Evolutionary conservation across 2,329 filamentous ascomycete genomes (phyloP).

Genomic region (Bertia moriformis): DNA sequence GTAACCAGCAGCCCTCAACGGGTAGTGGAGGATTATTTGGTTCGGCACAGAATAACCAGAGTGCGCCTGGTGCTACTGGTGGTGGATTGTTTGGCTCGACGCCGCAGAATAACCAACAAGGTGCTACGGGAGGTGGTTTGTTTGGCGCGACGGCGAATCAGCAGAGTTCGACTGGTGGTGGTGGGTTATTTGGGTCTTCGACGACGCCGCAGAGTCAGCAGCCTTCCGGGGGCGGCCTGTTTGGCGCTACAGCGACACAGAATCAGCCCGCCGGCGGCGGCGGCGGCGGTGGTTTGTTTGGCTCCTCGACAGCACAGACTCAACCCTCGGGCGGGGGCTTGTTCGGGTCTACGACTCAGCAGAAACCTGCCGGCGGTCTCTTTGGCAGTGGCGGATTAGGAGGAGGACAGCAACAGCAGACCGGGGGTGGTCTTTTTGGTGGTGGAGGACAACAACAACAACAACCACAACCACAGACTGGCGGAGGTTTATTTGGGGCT

Average conservation of each 20-base stretch:
- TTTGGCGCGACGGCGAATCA: neutral
- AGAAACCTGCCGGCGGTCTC: neutral
- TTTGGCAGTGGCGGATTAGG: neutral
- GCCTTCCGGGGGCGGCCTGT: neutral
- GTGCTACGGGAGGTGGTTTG: neutral
- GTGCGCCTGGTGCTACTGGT: too few relatives aligned
- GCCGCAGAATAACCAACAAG: neutral
- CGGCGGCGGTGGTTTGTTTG: neutral
- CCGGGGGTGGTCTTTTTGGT: conserved; percentile 6
- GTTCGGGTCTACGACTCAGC: neutral
- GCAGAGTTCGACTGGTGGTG: conserved; percentile 9
- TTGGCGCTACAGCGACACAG: neutral
- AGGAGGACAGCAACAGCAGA: neutral
- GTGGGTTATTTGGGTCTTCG: conserved; percentile 6
- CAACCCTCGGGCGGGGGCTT: neutral
- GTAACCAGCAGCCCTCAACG: neutral
- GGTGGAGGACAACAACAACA: conserved; percentile 11
- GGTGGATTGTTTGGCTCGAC: too few relatives aligned
- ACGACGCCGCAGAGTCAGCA: neutral
- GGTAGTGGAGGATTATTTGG: neutral
- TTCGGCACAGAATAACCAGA: neutral
- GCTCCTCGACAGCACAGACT: neutral
- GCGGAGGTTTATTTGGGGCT: neutral
- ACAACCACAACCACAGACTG: conserved; percentile 8
- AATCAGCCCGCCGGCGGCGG: neutral